Evolutionary conservation across 345 rosid genomes (phyloP), one percentile per base, ranked within the genome.

Genomic region (Euphorbia lathyris): DNA sequence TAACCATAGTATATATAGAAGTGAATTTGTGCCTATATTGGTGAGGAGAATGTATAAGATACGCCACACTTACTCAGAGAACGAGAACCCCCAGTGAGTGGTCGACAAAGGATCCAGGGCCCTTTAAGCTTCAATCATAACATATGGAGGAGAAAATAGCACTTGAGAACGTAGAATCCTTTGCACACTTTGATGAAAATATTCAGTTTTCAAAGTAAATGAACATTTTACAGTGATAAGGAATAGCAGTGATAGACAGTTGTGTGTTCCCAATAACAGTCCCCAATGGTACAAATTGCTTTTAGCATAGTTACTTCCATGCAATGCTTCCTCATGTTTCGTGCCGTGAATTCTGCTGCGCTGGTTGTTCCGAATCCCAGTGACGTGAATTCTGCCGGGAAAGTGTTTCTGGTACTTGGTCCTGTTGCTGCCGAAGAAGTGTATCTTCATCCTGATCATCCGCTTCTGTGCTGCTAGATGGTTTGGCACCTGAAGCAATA

Each of bases 401-500:
- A 38, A n/a, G 58, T 17, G 9, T 29, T 20, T 68, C 72, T 30
- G 65, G 63, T 42, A 36, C 71, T 52, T 67, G 81, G 40, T 52
- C 72, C 52, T 17, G 74, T 62, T 47, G 78, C 59, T 72, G 82
- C 65, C 42, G 79, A 70, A 69, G 50, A 20, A 61, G 55, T 1
- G 34, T 52, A 74, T 69, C 83, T 63, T 80, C 86, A 9, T 71
- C 80, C 63, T 64, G 75, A 43, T 58, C 36, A 60, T 78, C 82
- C 0, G 69, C 53, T 17, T 80, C 88, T n/a, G 86, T 55, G 72
- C 87, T 74, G 45, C 71, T 77, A 9, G 96, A 83, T 69, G 98
- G 96, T 76, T 83, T 88, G 30, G 85, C 90, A 2, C 96, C 93
- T 0, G 67, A 32, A 1, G 87, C 76, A 13, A 96, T 59, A 43